Percentiles rank a stretch among this genome's conserved stretches.
Evolutionary conservation across 768 basidiomycete genomes (phyloP).

Genomic region (Hypholoma sublateritium): DNA sequence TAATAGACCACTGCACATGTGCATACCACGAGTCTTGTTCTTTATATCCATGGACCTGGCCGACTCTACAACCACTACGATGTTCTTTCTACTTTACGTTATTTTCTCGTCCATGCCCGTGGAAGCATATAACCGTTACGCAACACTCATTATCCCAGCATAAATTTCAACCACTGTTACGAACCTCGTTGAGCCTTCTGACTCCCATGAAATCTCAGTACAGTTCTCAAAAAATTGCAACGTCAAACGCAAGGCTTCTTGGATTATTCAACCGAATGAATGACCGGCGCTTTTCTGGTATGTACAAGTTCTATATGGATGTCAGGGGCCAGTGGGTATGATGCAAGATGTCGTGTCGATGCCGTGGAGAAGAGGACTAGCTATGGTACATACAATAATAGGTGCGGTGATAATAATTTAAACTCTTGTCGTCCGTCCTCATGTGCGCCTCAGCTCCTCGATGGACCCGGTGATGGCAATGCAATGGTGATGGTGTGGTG

Average conservation of each 20-base stretch:
- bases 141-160: constrained; percentile 1
- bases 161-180: not conserved
- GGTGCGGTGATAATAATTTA: constrained; percentile 18
- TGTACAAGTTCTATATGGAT: constrained; percentile 1
- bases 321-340: not conserved
- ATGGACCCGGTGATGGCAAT: constrained; percentile 1
- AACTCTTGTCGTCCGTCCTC: not conserved
- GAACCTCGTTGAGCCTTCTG: not conserved
- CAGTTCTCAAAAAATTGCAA: not conserved
- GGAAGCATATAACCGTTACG: constrained; percentile 5
- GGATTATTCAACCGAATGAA: not conserved
- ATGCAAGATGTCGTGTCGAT: constrained; percentile 13
- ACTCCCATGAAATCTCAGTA: not conserved
- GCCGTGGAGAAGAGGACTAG: constrained; percentile 9
- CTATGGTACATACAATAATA: constrained; percentile 22
- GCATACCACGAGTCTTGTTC: constrained; percentile 5
- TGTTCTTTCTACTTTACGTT: constrained; percentile 12
- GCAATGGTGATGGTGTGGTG: not conserved
- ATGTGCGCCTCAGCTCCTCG: not conserved
- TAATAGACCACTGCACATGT: constrained; percentile 17
- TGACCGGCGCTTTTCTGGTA: constrained; percentile 4
- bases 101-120: not conserved
- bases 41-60: constrained; percentile 6
- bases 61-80: constrained; percentile 8
- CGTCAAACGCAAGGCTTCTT: not conserved